Evolutionary conservation across 306 rosid species (phyloP).

Genomic region (Canavalia ensiformis): DNA sequence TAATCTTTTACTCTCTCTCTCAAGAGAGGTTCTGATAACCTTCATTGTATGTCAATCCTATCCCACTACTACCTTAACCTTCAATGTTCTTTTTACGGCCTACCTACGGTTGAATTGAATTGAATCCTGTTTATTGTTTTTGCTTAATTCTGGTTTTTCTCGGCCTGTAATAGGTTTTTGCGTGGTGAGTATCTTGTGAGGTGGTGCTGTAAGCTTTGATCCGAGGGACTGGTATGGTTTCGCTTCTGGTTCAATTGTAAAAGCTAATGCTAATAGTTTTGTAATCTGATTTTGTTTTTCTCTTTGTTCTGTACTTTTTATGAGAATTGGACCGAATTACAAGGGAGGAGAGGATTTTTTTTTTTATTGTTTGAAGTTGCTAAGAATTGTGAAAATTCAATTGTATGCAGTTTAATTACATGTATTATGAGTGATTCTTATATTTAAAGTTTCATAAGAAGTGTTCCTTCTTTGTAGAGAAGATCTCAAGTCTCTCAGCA

Average conservation of each 20-base stretch:
- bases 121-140: constrained; percentile 17
- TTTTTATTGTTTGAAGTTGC: background rate
- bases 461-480: constrained; percentile 52
- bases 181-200: constrained; percentile 37
- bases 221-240: constrained; percentile 50
- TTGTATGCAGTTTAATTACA: constrained; percentile 10
- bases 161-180: constrained; percentile 47
- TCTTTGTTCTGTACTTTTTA: constrained; percentile 33
- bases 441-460: constrained; percentile 15
- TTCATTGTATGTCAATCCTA: background rate
- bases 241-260: constrained; percentile 38
- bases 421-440: constrained; percentile 28
- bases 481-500: constrained; percentile 24
- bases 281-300: constrained; percentile 15
- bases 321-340: constrained; percentile 29
- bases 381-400: constrained; percentile 1
- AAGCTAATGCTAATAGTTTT: constrained; percentile 15
- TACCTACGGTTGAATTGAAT: constrained; percentile 34
- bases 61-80: background rate
- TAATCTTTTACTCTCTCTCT: background rate
- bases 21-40: constrained; percentile 43
- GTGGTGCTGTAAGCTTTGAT: constrained; percentile 53
- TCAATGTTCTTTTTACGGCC: background rate
- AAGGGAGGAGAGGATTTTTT: background rate
- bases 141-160: constrained; percentile 35